Base-by-base conservation (phyloP, 345 rosid genomes). In the Theobroma cacao region DNA sequence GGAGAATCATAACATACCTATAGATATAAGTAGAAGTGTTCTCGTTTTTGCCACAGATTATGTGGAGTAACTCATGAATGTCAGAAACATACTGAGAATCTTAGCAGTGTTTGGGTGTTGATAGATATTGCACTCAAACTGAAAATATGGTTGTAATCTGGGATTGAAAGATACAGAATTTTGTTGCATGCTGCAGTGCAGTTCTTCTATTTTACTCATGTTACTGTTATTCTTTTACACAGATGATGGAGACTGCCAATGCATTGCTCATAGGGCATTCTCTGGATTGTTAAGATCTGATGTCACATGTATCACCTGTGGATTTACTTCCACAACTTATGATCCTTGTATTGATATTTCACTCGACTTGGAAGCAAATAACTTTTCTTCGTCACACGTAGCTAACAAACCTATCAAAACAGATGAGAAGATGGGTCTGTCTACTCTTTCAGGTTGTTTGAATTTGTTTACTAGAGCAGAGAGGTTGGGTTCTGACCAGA, bases 291-390 rank as follows among this genome's bases (percentile, higher is more conserved):
- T 95, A 81, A 87, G 97, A 86, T 95, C 99, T 38, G 98, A 95
- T 88, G 96, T 95, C 65, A 88, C 90, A 72, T 93, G 98, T 74
- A 83, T 86, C 88, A 83, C 91, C 2, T 95, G 99, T 53, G 99
- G 99, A 74, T 91, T 85, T 79, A 93, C 96, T 22, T 95, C 99
- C 30, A 93, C 98, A 17, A 95, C 94, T 14, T 91, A 87, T 69
- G 99, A 95, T 67, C 99, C 98, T 33, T 95, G 94, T 64, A 82
- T 95, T 74, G 99, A 92, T 87, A 92, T 95, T 69, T 95, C 99
- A 11, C 89, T 95, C 79, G 90, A 93, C 83, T 76, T 95, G 85
- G 97, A 91, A 64, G 81, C 88, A 3, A 75, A 72, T 43, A 81
- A 36, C 72, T 79, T 78, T 75, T 77, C 84, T 33, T 53, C 82